Evolutionary conservation across 495 filamentous ascomycete genomes (phyloP).

Genomic region (Amorphotheca resinae): DNA sequence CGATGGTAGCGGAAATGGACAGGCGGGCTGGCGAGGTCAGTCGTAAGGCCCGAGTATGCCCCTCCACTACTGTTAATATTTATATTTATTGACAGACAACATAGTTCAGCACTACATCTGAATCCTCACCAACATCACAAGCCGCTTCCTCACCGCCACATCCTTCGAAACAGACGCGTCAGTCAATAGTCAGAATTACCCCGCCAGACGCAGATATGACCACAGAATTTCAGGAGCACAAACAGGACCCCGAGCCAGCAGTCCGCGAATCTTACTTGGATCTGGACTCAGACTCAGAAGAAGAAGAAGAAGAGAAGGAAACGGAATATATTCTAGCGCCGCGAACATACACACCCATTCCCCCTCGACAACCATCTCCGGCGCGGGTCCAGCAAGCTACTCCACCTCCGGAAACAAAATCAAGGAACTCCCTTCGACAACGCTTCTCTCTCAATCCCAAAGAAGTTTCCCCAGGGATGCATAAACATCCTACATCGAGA

Average conservation of each 20-base stretch:
- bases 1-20: slow-evolving; percentile 67
- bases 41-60: slow-evolving; percentile 43
- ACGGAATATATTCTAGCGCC: slow-evolving; percentile 35
- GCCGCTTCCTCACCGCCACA: slow-evolving; percentile 7
- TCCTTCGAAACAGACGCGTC: slow-evolving; percentile 7
- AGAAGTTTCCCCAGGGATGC: slow-evolving; percentile 10
- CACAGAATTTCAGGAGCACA: slow-evolving; percentile 18
- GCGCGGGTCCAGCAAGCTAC: slow-evolving; percentile 3
- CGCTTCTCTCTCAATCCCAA: slow-evolving; percentile 34
- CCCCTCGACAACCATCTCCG: slow-evolving; percentile 21
- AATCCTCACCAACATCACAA: slow-evolving; percentile 5
- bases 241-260: slow-evolving; percentile 12
- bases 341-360: slow-evolving; percentile 39
- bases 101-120: slow-evolving; percentile 16
- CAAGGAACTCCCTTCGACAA: slow-evolving; percentile 34
- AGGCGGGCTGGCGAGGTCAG: slow-evolving; percentile 61
- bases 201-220: slow-evolving; percentile 16
- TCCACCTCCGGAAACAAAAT: slow-evolving; percentile 13
- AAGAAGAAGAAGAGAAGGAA: slow-evolving; percentile 19
- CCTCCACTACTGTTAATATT: background rate
- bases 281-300: slow-evolving; percentile 1
- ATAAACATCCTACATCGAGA: slow-evolving; percentile 5
- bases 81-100: slow-evolving; percentile 6
- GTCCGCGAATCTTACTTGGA: background rate
- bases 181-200: slow-evolving; percentile 13